Evolutionary conservation across 495 filamentous ascomycete species (phyloP), one percentile per base, ranked within the genome.

Genomic region (Physcia stellaris): DNA sequence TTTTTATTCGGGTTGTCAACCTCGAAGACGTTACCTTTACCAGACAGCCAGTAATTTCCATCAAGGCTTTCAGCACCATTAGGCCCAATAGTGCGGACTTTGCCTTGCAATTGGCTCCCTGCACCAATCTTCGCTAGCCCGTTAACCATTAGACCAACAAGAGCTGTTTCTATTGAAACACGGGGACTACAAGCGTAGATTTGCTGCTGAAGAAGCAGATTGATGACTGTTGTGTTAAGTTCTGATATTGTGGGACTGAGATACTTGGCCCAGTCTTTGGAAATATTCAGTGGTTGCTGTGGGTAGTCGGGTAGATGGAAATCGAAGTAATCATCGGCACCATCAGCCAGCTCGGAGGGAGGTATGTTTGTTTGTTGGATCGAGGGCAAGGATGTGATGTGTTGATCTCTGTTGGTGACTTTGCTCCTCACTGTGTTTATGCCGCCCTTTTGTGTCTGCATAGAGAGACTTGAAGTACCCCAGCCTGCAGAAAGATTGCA

Each of bases 1-100:
- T 47, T 26, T 15, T 43, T 37, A 7, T 35, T 39, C 1, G 24
- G 18, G 4, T 39, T 39, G 6, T 47, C 45, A 16, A 47, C 45
- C 1, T 7, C 24, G 17, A 47, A 47, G 7, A 43, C 10, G 11
- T 47, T 32, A 5, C 45, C 40, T 32, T 39, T 42, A 6, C 45
- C 40, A 12, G 45, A 43, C 6, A 47, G 34, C 40, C 45, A 47
- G 19, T 47, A 47, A n/a, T 30, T 22, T 2, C 39, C 45, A 20
- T 43, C 45, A 6, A 39, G 1, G 19, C 18, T 1, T 0, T 9
- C 20, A 13, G 11, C 12, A 20, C 18, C 38, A 24, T 40, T 24
- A 26, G 36, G 4, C 4, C 24, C 9, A 10, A 13, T 28, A 1
- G 28, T 42, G n/a, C 35, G 42, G 11, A 42, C 12, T 15, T 17